Evolutionary conservation across 148 eudicot species (phyloP).

Genomic region (Amaranthus palmeri): DNA sequence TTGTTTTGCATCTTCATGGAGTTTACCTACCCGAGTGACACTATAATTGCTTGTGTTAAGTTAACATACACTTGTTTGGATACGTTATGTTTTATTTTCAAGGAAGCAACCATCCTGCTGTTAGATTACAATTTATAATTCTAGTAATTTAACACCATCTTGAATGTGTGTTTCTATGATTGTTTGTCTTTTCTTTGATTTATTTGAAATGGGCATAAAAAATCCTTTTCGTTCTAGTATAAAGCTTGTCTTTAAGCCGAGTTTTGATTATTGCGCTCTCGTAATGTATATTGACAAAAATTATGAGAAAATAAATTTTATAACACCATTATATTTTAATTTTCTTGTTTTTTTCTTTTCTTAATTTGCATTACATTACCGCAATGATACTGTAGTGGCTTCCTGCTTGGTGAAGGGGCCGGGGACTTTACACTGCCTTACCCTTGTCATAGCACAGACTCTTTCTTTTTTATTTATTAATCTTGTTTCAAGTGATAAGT

Average conservation of each 20-base stretch:
- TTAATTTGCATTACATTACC: no score
- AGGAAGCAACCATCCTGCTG: neutral
- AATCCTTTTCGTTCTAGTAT: neutral
- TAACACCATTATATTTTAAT: neutral
- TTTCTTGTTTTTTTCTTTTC: neutral
- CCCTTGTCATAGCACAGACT: no score
- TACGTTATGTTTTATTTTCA: neutral
- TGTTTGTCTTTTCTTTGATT: neutral
- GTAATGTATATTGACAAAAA: neutral
- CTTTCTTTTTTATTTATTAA: neutral
- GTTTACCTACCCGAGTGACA: neutral
- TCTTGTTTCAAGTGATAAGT: neutral
- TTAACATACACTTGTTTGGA: neutral
- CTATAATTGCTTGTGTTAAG: neutral
- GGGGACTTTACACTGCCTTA: no score
- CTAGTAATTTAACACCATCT: neutral
- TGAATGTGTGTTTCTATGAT: neutral
- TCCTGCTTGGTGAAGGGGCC: no score
- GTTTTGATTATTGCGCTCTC: neutral
- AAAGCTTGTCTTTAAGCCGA: neutral
- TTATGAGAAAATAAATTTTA: neutral
- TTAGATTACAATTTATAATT: neutral
- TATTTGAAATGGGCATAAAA: neutral
- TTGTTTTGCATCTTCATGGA: no score
- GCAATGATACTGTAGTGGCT: no score